These are phyloP conservation scores for Ruellia speciosa DNA, from an alignment of 305 asterid genomes.

Conservation along the genomic window DNA sequence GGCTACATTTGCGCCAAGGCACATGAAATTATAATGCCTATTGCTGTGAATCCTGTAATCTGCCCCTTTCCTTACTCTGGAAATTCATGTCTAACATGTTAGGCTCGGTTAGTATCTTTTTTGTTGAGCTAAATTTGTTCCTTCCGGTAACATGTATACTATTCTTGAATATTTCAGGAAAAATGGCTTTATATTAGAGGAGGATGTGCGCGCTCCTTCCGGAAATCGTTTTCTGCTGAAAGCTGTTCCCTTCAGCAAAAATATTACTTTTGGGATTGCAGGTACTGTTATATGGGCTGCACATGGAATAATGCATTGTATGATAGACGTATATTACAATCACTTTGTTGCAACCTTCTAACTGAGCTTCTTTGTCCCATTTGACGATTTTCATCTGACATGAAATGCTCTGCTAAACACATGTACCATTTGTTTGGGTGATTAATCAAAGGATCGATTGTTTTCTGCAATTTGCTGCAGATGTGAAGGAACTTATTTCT, in stretches of 20 bases:
- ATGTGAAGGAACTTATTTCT: conserved; percentile 75
- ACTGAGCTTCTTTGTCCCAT: too few relatives aligned
- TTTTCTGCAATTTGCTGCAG: conserved; percentile 28
- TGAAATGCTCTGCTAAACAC: too few relatives aligned
- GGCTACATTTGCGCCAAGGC: neutral
- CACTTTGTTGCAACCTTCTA: too few relatives aligned
- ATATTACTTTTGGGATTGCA: conserved; percentile 67
- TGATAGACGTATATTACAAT: too few relatives aligned
- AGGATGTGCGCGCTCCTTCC: conserved; percentile 72
- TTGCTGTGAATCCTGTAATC: conserved; percentile 9
- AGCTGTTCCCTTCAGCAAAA: conserved; percentile 98
- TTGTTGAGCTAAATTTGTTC: too few relatives aligned
- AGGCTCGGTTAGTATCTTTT: neutral
- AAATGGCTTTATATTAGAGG: conserved; percentile 84
- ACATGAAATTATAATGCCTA: too few relatives aligned
- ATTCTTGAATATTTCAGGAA: conserved; percentile 43
- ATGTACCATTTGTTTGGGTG: too few relatives aligned
- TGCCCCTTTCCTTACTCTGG: neutral
- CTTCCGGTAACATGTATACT: neutral
- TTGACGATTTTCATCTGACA: too few relatives aligned
- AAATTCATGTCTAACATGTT: conserved; percentile 6
- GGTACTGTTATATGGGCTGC: conserved; percentile 34
- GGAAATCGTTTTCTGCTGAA: conserved; percentile 74
- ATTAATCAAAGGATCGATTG: neutral
- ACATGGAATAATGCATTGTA: too few relatives aligned